These are phyloP conservation scores for Panaeolus papilionaceus DNA, from an alignment of 768 basidiomycete genomes.

Conservation along the genomic window DNA sequence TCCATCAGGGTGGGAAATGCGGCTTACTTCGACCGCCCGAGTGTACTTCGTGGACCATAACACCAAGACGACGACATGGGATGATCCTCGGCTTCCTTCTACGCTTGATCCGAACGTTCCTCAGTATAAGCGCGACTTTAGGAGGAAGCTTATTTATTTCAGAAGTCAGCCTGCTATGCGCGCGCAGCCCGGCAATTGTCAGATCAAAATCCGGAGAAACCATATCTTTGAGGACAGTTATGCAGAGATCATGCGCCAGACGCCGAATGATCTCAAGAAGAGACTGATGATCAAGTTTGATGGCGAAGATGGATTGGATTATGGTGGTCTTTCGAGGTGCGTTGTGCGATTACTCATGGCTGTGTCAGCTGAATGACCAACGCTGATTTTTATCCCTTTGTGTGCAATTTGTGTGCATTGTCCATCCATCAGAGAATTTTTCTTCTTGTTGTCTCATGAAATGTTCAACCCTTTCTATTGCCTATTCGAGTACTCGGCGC, in stretches of 20 bases:
- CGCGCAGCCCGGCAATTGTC: constrained; percentile 97
- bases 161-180: constrained; percentile 98
- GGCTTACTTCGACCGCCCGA: constrained; percentile 95
- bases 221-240: constrained; percentile 99
- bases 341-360: constrained; percentile 30
- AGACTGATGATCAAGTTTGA: constrained; percentile 99
- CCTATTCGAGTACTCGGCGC: constrained; percentile 98
- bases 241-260: constrained; percentile 99
- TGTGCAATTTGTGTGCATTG: constrained; percentile 5
- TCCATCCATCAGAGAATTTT: constrained; percentile 82
- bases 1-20: constrained; percentile 99
- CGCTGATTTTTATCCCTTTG: not conserved
- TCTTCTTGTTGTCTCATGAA: constrained; percentile 99
- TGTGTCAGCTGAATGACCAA: not conserved
- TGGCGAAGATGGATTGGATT: constrained; percentile 98
- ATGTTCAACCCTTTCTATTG: constrained; percentile 99
- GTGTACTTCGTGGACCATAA: constrained; percentile 99
- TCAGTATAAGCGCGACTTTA: constrained; percentile 99
- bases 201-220: constrained; percentile 97
- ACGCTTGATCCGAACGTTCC: constrained; percentile 96
- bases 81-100: constrained; percentile 95
- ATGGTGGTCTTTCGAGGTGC: constrained; percentile 95
- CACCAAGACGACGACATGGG: constrained; percentile 99
- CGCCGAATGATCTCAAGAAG: constrained; percentile 98
- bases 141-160: constrained; percentile 99